Evolutionary conservation across 2,329 filamentous ascomycete genomes (phyloP), one percentile per base, ranked within the genome.

Genomic region (Fusarium foetens): DNA sequence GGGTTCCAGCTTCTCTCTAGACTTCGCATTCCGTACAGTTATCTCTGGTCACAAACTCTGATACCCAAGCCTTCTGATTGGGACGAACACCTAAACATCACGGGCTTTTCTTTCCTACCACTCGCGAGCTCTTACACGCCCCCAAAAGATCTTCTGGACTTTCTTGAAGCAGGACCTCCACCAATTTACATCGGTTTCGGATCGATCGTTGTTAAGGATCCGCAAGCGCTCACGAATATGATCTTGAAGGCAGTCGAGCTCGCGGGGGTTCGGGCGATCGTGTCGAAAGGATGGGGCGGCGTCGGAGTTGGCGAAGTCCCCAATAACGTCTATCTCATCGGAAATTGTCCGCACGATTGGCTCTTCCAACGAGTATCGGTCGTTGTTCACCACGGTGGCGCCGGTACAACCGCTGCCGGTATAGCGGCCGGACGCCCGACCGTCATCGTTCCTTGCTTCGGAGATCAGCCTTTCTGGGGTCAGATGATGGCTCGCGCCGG

Each of bases 101-200:
- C 87, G 10, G 90, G 90, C 0, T 92, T 92, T 78, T 90, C 84
- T 63, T 91, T 91, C 72, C 81, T 91, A 1, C 83, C 86, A 10
- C 78, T 87, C 1, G 85, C 87, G 3, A 84, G 82, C 33, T 76
- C 73, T 52, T 92, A 89, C 70, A 86, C 81, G 0, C 90, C 90
- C 2, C 83, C 85, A 0, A 79, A 84, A 1, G 88, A 90, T 21
- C 80, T 92, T 8, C 80, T 81, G 0, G 78, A 80, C 0, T 92
- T 92, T 63, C 81, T 92, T 3, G 82, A 85, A 33, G 81, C 82
- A 1, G 90, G 90, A 0, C 85, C 89, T 5, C 82, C 88, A 3
- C 91, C 91, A 0, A 84, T 92, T 0, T 92, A 92, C 73, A 87
- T 92, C 48, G 90, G 90, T 0, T 92, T 92, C 70, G 90, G 90